Evolutionary conservation across 139 green algal species (phyloP).

Genomic region (Chlamydomonas asymmetrica): DNA sequence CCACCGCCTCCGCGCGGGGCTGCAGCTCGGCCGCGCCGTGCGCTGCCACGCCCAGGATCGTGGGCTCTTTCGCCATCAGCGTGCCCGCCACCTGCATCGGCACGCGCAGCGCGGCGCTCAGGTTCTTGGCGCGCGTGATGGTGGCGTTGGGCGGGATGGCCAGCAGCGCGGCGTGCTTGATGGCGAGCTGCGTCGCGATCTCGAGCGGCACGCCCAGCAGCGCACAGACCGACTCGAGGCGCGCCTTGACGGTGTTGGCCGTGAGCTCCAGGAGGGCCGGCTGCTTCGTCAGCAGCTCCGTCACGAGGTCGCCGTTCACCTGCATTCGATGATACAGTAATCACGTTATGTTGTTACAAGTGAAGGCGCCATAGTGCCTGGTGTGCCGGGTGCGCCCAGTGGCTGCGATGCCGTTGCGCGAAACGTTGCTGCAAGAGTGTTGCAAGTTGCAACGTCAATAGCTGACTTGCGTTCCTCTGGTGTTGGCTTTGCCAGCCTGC

Average conservation of each 20-base stretch:
- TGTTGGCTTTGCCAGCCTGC: no score
- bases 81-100: conserved; percentile 38
- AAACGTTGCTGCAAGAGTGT: no score
- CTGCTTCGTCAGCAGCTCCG: conserved; percentile 29
- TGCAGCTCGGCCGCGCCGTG: conserved; percentile 7
- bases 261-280: conserved; percentile 49
- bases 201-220: conserved; percentile 39
- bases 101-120: conserved; percentile 39
- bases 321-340: conserved; percentile 14
- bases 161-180: conserved; percentile 50
- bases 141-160: conserved; percentile 55
- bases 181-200: conserved; percentile 41
- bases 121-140: conserved; percentile 54
- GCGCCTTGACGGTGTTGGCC: conserved; percentile 49
- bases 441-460: no score
- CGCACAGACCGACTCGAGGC: conserved; percentile 47
- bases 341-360: neutral
- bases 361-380: no score
- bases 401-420: no score
- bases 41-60: conserved; percentile 22
- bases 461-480: no score
- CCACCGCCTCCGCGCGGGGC: conserved; percentile 15
- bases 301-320: conserved; percentile 18
- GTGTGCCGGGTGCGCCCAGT: no score
- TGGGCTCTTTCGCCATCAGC: conserved; percentile 46